Evolutionary conservation across 2,329 filamentous ascomycete genomes (phyloP).

Genomic region (Sporothrix sp.): DNA sequence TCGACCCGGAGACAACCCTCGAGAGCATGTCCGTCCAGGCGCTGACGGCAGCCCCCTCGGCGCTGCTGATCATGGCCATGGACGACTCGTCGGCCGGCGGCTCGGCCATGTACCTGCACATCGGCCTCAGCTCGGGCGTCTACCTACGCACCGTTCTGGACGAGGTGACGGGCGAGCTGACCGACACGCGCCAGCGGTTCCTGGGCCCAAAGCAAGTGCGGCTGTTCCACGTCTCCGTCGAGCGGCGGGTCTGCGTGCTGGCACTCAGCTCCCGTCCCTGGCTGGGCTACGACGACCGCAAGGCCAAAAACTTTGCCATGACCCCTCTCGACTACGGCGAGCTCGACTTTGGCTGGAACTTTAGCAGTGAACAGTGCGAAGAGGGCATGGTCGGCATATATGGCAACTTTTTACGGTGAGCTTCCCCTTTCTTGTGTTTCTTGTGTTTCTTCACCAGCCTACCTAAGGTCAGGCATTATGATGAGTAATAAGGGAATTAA

Average conservation of each 20-base stretch:
- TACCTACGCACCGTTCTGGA: slow-evolving; percentile 93
- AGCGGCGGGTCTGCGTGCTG: slow-evolving; percentile 74
- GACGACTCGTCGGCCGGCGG: slow-evolving; percentile 84
- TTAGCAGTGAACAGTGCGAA: slow-evolving; percentile 86
- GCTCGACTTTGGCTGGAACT: slow-evolving; percentile 92
- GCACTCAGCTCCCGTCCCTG: slow-evolving; percentile 90
- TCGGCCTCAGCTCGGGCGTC: slow-evolving; percentile 89
- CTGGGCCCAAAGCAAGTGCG: slow-evolving; percentile 83
- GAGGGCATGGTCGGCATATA: slow-evolving; percentile 93
- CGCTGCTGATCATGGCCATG: slow-evolving; percentile 90
- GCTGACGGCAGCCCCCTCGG: slow-evolving; percentile 78
- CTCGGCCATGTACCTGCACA: slow-evolving; percentile 85
- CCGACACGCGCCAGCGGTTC: slow-evolving; percentile 90
- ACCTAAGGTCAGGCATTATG: slow-evolving; percentile 27
- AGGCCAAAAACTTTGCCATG: slow-evolving; percentile 80
- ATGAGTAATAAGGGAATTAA: slow-evolving; percentile 49
- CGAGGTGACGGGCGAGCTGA: slow-evolving; percentile 89
- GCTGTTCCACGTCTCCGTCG: slow-evolving; percentile 82
- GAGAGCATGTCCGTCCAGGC: slow-evolving; percentile 94
- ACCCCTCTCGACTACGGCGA: slow-evolving; percentile 83
- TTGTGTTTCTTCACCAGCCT: slow-evolving; percentile 32
- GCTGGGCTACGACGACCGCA: slow-evolving; percentile 85
- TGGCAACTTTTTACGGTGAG: slow-evolving; percentile 75
- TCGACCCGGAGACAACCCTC: slow-evolving; percentile 81
- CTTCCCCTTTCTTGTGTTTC: slow-evolving; percentile 34